These are phyloP conservation scores for Spergularia azorica DNA, from an alignment of 179 eudicot species.

Conservation along the genomic window DNA sequence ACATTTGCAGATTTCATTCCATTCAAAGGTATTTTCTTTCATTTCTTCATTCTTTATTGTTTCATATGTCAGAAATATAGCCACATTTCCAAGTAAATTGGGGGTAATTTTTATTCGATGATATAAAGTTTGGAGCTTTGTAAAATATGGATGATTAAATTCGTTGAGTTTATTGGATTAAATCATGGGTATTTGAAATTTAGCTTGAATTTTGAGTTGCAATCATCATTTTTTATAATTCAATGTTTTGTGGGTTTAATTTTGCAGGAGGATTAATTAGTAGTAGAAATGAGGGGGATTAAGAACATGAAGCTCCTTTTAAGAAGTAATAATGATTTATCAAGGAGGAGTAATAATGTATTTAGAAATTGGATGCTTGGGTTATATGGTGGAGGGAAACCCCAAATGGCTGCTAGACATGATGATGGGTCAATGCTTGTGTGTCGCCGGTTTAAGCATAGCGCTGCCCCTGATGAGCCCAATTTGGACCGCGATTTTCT, in stretches of 20 bases:
- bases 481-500: conserved; percentile 69
- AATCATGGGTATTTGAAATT: conserved; percentile 1
- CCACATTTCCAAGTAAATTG: neutral
- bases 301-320: conserved; percentile 35
- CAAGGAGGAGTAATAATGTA: conserved; percentile 19
- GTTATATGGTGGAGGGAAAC: conserved; percentile 20
- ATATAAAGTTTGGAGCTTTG: neutral
- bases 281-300: conserved; percentile 45
- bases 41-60: neutral
- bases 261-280: conserved; percentile 28
- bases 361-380: conserved; percentile 20
- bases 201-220: neutral
- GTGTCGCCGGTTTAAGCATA: conserved; percentile 38
- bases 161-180: neutral
- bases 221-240: neutral
- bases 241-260: neutral
- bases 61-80: neutral
- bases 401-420: conserved; percentile 15
- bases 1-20: neutral
- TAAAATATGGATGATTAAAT: neutral
- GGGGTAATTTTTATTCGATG: no score
- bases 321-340: conserved; percentile 15
- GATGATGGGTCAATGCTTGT: conserved; percentile 20
- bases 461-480: conserved; percentile 31
- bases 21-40: conserved; percentile 5